Evolutionary conservation across 2,329 filamentous ascomycete genomes (phyloP), one percentile per base, ranked within the genome.

Genomic region (Claviceps sp.): DNA sequence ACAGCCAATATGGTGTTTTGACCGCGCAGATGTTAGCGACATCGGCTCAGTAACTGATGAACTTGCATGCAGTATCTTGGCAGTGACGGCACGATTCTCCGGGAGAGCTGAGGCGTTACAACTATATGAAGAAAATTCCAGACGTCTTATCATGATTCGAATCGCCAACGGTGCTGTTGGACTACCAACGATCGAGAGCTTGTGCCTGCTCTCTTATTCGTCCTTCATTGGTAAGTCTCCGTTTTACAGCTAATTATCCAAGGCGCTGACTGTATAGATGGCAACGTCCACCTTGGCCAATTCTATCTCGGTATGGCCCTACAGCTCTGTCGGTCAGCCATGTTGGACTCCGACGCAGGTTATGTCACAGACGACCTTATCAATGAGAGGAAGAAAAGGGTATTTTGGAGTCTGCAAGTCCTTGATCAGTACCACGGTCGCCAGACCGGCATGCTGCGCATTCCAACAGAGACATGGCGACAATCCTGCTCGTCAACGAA

Each of bases 341-440:
- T 71, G 69, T 59, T 77, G 0, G 74, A 77, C 51, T 57, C 71
- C 0, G 66, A 70, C 45, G 65, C 67, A 0, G 60, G 63, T 0
- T 75, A 75, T 46, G 57, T 57, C 0, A 50, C 59, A 3, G 63
- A 68, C 7, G 67, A 69, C 40, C 60, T 64, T 0, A 57, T 56
- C 1, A 56, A 61, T 0, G 71, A 77, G 50, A 67, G 73, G 9
- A 76, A 76, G 58, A 74, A 70, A 57, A 60, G 72, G 3, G 61
- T 76, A 0, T 77, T 76, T 37, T 77, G 74, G 74, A 76, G 72
- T 50, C 62, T 77, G 0, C 72, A 76, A 50, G 59, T 73, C 2
- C 67, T 77, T 0, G 72, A 77, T 50, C 73, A 76, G 48, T 70
- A 66, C 0, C 76, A 76, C 43, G 74, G 74, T 1, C 67, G 70